Conservation (phyloP, 2,329 filamentous ascomycete genomes). For the Stemphylium vesicarium region DNA sequence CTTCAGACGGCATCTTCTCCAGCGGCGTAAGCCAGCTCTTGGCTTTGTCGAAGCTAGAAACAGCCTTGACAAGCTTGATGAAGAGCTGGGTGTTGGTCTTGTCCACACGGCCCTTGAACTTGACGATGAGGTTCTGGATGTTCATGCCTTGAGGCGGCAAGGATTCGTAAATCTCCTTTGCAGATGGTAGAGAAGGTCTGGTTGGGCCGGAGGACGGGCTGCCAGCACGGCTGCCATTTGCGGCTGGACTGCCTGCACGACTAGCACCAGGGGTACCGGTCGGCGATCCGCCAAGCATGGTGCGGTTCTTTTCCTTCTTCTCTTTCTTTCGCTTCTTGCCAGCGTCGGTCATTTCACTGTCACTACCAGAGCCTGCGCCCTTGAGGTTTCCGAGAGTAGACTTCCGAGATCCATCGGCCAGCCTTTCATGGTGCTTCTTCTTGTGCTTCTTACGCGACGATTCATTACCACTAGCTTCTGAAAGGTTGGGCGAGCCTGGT, state of each 20-base stretch:
- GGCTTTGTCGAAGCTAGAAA: slow-evolving; percentile 40
- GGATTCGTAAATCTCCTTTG: slow-evolving; percentile 53
- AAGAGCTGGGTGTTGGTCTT: slow-evolving; percentile 48
- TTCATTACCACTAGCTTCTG: slow-evolving; percentile 91
- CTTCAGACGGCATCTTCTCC: slow-evolving; percentile 39
- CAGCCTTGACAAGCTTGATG: slow-evolving; percentile 53
- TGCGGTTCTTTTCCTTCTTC: slow-evolving; percentile 64
- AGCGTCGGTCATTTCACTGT: slow-evolving; percentile 73
- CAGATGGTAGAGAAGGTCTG: slow-evolving; percentile 47
- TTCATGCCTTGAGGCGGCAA: slow-evolving; percentile 54
- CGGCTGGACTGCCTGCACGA: slow-evolving; percentile 55
- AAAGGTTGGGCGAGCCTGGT: slow-evolving; percentile 82
- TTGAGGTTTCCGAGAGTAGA: slow-evolving; percentile 29
- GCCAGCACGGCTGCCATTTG: slow-evolving; percentile 39
- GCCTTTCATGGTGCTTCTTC: slow-evolving; percentile 43
- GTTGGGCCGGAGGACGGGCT: slow-evolving; percentile 32
- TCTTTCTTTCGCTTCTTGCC: slow-evolving; percentile 65
- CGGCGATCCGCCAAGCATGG: slow-evolving; percentile 62
- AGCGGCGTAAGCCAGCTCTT: slow-evolving; percentile 40
- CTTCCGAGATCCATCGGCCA: slow-evolving; percentile 36
- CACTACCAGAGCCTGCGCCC: slow-evolving; percentile 68
- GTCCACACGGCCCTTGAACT: slow-evolving; percentile 52
- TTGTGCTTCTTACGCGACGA: slow-evolving; percentile 70
- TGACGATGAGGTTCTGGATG: slow-evolving; percentile 49
- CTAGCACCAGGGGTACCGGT: slow-evolving; percentile 67